phyloP scores from a whole-genome alignment of 2,329 filamentous ascomycete genomes.

The Pseudogymnoascus sp. region DNA sequence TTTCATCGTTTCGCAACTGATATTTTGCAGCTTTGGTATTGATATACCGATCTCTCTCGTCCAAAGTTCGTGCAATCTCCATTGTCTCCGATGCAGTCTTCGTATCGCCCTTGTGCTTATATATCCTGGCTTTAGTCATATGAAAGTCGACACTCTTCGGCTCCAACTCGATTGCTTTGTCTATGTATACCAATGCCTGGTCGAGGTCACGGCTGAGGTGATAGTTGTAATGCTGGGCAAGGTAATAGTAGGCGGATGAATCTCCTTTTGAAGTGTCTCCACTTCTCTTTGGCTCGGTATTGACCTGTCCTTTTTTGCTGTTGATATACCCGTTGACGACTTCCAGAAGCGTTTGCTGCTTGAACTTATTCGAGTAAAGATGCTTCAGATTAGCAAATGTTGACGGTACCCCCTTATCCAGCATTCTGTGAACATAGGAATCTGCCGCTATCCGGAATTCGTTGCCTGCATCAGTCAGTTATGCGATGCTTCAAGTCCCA shows the following conservation, averaged over 20 bases:
- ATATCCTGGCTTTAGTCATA: constrained; percentile 91
- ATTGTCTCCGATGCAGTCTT: constrained; percentile 76
- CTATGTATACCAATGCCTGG: constrained; percentile 74
- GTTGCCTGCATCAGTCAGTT: constrained; percentile 45
- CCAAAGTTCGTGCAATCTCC: constrained; percentile 76
- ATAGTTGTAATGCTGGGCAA: constrained; percentile 97
- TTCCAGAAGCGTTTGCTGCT: constrained; percentile 66
- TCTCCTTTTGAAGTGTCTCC: constrained; percentile 55
- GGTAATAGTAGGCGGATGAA: constrained; percentile 78
- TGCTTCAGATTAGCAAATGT: constrained; percentile 96
- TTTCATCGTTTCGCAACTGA: constrained; percentile 84
- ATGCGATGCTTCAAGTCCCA: constrained; percentile 12
- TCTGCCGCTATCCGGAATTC: constrained; percentile 72
- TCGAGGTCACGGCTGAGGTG: constrained; percentile 71
- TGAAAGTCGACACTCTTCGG: constrained; percentile 81
- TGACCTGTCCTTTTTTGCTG: constrained; percentile 39
- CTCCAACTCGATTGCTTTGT: constrained; percentile 71
- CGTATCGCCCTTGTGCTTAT: constrained; percentile 78
- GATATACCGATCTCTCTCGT: constrained; percentile 90
- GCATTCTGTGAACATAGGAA: constrained; percentile 70
- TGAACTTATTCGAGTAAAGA: constrained; percentile 68
- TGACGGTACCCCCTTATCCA: constrained; percentile 87
- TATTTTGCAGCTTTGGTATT: constrained; percentile 98
- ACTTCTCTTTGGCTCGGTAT: constrained; percentile 33
- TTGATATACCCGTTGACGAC: constrained; percentile 72